A percentile compares a stretch with the other conserved stretches of the same genome.
phyloP scores from a whole-genome alignment of 163 green algal genomes.

The Scenedesmus sp. region DNA sequence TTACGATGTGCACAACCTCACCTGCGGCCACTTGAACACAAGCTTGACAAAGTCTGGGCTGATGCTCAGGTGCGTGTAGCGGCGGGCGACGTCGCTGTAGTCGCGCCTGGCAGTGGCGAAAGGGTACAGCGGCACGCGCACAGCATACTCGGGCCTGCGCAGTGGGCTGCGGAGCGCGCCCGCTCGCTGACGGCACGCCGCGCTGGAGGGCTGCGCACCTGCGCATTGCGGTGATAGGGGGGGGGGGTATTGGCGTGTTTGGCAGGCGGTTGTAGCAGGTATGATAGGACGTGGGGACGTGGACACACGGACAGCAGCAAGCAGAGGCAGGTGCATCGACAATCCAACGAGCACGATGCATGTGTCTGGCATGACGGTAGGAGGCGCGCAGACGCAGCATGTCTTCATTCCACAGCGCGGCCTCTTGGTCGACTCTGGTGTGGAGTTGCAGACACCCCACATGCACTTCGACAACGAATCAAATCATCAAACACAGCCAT shows the following conservation, averaged over 20 bases:
- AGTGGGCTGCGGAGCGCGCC: background rate
- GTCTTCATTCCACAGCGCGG: too few relatives aligned
- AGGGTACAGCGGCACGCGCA: conserved; percentile 52
- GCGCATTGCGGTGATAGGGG: background rate
- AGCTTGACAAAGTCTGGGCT: conserved; percentile 41
- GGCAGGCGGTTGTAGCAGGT: too few relatives aligned
- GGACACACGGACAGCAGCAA: too few relatives aligned
- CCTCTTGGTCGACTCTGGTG: too few relatives aligned
- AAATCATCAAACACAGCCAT: too few relatives aligned
- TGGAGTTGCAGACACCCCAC: too few relatives aligned
- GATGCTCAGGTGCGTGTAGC: conserved; percentile 49
- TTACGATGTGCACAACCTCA: background rate
- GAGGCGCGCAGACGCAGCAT: too few relatives aligned
- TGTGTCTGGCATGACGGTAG: too few relatives aligned
- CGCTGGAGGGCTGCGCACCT: conserved; percentile 7
- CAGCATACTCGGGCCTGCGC: conserved; percentile 21
- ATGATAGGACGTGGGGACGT: too few relatives aligned
- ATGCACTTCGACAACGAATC: too few relatives aligned
- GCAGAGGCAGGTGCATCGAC: too few relatives aligned
- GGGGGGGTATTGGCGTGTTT: background rate
- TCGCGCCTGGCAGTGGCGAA: conserved; percentile 25
- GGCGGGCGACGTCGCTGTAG: conserved; percentile 49
- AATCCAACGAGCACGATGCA: too few relatives aligned
- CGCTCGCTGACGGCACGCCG: background rate
- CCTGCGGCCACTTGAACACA: conserved; percentile 44